Evolutionary conservation across 2,329 filamentous ascomycete species (phyloP), one percentile per base, ranked within the genome.

Genomic region (Scedosporium minutisporum): DNA sequence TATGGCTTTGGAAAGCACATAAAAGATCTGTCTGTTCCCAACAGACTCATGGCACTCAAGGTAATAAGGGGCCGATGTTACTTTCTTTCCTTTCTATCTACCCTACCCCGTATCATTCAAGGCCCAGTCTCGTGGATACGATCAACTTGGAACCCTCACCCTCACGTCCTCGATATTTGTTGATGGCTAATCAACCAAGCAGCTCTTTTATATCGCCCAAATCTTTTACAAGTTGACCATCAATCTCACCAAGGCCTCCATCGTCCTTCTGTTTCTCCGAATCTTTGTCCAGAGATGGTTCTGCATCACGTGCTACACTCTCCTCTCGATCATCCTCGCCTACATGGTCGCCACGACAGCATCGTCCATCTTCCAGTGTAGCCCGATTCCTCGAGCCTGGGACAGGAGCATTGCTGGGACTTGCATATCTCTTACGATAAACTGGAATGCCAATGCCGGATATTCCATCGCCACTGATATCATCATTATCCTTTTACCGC

Each of bases 211-310:
- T 64, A 68, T 80, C 27, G 75, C 78, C 2, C 80, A 83, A 65
- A 76, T 80, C 60, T 78, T 80, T 64, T 84, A 84, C 71, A 83
- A 83, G 66, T 69, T 81, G 65, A 78, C 78, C 51, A 78, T 83
- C 64, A 81, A 80, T 67, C 70, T 82, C 38, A 82, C 79, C 2
- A 84, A 84, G 66, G 70, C 76, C 1, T 82, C 81, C 2, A 80
- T 83, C 60, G 69, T 83, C 6, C 70, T 82, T 3, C 74, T 84
- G 18, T 85, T 83, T 66, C 78, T 81, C 23, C 78, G 80, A 27
- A 81, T 83, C 57, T 84, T 84, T 63, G 71, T 78, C 23, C 73
- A 78, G 57, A 71, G 64, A 57, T 77, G 73, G 69, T 83, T 83
- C 66, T 74, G 76, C 7, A 71, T 74, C 2, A 69, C 74, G 42